Percentiles rank a stretch among this genome's conserved stretches.
Conservation (phyloP, 768 basidiomycete genomes). For the Tylopilus rubrobrunneus region DNA sequence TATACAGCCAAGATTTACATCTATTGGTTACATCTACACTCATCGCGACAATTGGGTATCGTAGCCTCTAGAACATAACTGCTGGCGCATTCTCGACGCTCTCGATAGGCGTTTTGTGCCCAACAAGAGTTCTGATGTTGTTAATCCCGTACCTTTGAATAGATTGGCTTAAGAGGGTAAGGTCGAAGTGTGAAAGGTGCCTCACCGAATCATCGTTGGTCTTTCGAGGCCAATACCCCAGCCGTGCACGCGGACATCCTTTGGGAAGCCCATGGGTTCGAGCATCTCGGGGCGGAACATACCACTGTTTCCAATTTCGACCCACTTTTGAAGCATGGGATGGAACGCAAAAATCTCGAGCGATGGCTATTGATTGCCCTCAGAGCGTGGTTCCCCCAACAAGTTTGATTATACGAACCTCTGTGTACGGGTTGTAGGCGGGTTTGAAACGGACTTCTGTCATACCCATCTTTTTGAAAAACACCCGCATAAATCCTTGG, state of each 20-base stretch:
- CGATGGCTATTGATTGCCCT: conserved; percentile 58
- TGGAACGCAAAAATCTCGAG: conserved; percentile 99
- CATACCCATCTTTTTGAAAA: conserved; percentile 98
- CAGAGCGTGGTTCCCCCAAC: background rate
- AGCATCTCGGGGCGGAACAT: conserved; percentile 99
- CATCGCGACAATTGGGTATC: conserved; percentile 4
- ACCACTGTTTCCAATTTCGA: conserved; percentile 97
- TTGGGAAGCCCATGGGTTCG: conserved; percentile 97
- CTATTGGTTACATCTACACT: conserved; percentile 3
- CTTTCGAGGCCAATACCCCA: conserved; percentile 95
- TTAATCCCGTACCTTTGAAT: conserved; percentile 83
- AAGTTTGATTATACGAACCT: conserved; percentile 43
- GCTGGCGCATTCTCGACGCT: conserved; percentile 85
- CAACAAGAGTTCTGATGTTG: conserved; percentile 94
- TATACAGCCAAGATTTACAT: conserved; percentile 4
- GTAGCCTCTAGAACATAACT: conserved; percentile 68
- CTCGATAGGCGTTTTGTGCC: conserved; percentile 94
- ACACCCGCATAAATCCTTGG: conserved; percentile 95
- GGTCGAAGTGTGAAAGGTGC: background rate
- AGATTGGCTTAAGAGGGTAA: conserved; percentile 1
- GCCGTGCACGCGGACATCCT: conserved; percentile 93
- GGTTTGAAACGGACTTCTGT: conserved; percentile 95
- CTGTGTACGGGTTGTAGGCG: conserved; percentile 97
- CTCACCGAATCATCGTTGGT: conserved; percentile 97
- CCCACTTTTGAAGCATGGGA: conserved; percentile 89